Evolutionary conservation across 163 green algal species (phyloP).

Genomic region (Scenedesmus sp.): DNA sequence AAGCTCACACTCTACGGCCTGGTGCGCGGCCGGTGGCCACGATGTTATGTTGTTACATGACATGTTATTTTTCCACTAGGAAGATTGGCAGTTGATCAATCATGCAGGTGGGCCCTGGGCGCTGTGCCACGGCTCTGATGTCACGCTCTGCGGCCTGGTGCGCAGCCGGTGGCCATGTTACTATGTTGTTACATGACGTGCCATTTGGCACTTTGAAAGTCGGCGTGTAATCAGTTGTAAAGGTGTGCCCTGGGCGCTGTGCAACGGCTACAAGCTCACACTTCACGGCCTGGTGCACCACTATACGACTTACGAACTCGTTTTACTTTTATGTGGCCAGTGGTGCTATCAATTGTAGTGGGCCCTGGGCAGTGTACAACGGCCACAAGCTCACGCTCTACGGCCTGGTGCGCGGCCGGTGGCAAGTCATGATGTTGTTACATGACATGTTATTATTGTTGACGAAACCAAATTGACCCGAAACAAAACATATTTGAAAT

Average conservation of each 20-base stretch:
- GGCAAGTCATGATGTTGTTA: too few species aligned
- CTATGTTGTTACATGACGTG: background rate
- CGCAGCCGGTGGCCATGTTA: background rate
- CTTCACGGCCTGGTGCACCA: too few species aligned
- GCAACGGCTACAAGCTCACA: too few species aligned
- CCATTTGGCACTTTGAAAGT: background rate
- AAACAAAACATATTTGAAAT: too few species aligned
- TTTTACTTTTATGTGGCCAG: too few species aligned
- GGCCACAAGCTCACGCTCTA: conserved; percentile 44
- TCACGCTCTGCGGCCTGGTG: conserved; percentile 4
- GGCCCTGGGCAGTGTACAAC: background rate
- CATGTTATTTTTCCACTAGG: background rate
- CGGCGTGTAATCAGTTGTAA: too few species aligned
- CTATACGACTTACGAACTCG: too few species aligned
- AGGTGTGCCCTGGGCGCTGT: too few species aligned
- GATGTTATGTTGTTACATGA: background rate
- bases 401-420: conserved; percentile 24
- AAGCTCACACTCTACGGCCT: conserved; percentile 37
- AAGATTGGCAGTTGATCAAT: background rate
- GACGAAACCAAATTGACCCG: too few species aligned
- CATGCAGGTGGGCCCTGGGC: too few species aligned
- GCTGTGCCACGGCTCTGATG: too few species aligned
- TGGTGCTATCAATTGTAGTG: background rate
- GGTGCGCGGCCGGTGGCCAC: background rate
- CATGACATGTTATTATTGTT: too few species aligned